Evolutionary conservation across 192 early-diverging fungal species (phyloP).

Genomic region (Linnemannia elongata): DNA sequence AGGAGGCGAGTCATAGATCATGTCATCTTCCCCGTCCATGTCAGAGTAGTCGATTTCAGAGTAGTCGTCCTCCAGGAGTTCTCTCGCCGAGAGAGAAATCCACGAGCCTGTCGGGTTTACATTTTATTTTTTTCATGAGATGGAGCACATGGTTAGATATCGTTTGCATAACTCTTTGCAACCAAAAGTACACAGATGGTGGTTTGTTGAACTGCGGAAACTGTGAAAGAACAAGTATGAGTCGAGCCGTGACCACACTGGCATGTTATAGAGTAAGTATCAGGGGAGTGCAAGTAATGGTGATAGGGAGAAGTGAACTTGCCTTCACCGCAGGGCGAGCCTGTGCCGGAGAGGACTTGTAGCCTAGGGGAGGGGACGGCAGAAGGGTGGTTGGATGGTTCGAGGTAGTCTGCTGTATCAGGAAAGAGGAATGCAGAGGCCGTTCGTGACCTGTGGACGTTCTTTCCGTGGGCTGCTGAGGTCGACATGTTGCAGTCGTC

Average conservation of each 20-base stretch:
- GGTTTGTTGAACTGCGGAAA: not conserved
- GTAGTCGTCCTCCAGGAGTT: conserved; percentile 51
- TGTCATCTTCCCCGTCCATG: conserved; percentile 54
- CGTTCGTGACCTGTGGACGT: conserved; percentile 23
- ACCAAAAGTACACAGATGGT: not conserved
- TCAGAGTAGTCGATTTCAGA: conserved; percentile 57
- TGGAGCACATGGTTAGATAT: conserved; percentile 1
- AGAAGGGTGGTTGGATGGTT: conserved; percentile 22
- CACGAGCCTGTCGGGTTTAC: conserved; percentile 28
- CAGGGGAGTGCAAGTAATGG: not conserved
- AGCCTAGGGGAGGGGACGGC: conserved; percentile 32
- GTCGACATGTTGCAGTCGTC: not conserved
- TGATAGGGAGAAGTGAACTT: conserved; percentile 9
- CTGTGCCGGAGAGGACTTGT: conserved; percentile 49
- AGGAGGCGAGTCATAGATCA: conserved; percentile 53
- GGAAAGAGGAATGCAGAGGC: conserved; percentile 42
- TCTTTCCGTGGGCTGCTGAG: not conserved
- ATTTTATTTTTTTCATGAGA: not conserved
- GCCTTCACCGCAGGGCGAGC: conserved; percentile 54
- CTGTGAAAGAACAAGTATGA: not conserved
- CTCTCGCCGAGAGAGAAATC: conserved; percentile 50
- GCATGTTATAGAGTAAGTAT: too few relatives aligned
- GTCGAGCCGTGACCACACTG: too few relatives aligned
- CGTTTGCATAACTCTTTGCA: not conserved
- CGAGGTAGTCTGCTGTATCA: conserved; percentile 50